phyloP scores from a whole-genome alignment of 805 yeast genomes.

The Yarrowia divulgata region DNA sequence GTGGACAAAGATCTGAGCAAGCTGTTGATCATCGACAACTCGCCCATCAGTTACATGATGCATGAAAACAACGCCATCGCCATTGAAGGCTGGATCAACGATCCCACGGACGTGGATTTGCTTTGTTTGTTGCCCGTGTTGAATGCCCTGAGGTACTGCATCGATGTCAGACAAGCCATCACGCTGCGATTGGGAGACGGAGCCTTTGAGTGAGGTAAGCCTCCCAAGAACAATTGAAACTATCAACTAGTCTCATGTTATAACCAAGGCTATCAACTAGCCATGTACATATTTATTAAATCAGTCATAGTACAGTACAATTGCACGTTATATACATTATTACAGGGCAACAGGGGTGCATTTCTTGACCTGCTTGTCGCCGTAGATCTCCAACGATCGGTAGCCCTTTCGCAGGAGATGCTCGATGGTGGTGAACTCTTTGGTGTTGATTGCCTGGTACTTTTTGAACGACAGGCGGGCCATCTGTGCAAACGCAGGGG shows the following conservation, averaged over 20 bases:
- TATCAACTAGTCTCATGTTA: conserved; percentile 31
- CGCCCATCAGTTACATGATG: conserved; percentile 85
- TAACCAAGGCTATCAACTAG: conserved; percentile 32
- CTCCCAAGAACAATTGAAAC: conserved; percentile 9
- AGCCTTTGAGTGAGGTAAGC: conserved; percentile 55
- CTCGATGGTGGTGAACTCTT: conserved; percentile 86
- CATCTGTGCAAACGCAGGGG: conserved; percentile 56
- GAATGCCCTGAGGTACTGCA: conserved; percentile 74
- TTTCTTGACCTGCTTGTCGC: conserved; percentile 73
- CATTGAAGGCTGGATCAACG: conserved; percentile 98
- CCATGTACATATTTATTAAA: conserved; percentile 33
- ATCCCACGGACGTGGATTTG: conserved; percentile 87
- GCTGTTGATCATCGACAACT: conserved; percentile 85
- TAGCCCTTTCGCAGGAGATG: conserved; percentile 80
- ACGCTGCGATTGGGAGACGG: conserved; percentile 77
- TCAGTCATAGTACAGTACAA: neutral
- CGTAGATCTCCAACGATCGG: conserved; percentile 73
- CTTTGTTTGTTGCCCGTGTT: conserved; percentile 82
- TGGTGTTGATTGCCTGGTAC: conserved; percentile 64
- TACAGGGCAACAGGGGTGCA: conserved; percentile 26
- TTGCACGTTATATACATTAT: conserved; percentile 9
- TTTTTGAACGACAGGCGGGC: conserved; percentile 69
- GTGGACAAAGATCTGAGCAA: conserved; percentile 66
- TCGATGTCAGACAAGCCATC: conserved; percentile 82
- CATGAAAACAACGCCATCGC: conserved; percentile 84